Conservation (phyloP, 2,329 filamentous ascomycete species). For the Fusarium liriodendri region DNA sequence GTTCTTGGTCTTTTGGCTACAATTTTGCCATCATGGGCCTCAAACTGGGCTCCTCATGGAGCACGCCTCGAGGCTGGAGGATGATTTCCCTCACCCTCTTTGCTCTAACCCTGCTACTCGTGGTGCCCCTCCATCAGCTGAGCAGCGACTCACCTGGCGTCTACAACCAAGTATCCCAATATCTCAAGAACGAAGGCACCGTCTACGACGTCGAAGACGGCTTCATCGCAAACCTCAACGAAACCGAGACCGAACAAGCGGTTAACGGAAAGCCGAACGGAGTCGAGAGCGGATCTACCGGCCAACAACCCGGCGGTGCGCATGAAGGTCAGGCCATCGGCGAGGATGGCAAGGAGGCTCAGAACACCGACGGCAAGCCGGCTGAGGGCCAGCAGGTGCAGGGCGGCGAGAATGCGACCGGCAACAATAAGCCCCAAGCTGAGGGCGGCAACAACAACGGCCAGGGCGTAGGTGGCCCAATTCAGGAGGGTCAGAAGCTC, state of each 20-base stretch:
- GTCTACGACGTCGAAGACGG: constrained; percentile 49
- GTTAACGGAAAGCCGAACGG: not conserved
- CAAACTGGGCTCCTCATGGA: constrained; percentile 41
- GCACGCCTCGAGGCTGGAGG: constrained; percentile 45
- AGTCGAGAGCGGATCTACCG: constrained; percentile 15
- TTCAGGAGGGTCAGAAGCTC: constrained; percentile 1
- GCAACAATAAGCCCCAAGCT: not conserved
- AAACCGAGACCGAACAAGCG: constrained; percentile 42
- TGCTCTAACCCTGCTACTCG: constrained; percentile 44
- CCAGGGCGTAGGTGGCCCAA: not conserved
- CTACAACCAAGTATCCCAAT: constrained; percentile 46
- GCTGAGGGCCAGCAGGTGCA: constrained; percentile 2
- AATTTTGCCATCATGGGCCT: constrained; percentile 34
- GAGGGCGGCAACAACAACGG: constrained; percentile 12
- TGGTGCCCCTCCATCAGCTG: constrained; percentile 47
- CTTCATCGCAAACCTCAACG: constrained; percentile 46
- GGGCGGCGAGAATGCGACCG: not conserved
- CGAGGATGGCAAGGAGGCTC: constrained; percentile 14
- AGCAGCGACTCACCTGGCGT: constrained; percentile 44
- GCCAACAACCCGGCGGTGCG: constrained; percentile 12
- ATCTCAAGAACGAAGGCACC: constrained; percentile 45
- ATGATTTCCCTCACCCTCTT: constrained; percentile 42
- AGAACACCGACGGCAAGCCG: not conserved
- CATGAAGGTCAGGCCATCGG: constrained; percentile 20
- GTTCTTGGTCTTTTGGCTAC: constrained; percentile 12